Evolutionary conservation across 441 rosid genomes (phyloP).

Genomic region (Arabidopsis hybrid): DNA sequence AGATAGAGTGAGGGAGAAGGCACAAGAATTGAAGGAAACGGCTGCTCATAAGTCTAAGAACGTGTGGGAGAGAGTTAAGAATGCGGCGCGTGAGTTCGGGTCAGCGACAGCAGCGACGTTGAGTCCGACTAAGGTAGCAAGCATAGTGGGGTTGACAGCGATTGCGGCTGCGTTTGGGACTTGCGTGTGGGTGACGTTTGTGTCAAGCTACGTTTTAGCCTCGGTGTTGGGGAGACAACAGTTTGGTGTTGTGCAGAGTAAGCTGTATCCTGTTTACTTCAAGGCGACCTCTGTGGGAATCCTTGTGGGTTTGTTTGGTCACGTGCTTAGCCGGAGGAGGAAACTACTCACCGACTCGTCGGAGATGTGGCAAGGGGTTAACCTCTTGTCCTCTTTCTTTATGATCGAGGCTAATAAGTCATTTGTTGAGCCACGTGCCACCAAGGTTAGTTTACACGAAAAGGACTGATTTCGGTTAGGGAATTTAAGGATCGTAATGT

Average conservation of each 20-base stretch:
- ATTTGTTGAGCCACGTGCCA: slow-evolving; percentile 74
- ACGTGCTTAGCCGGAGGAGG: slow-evolving; percentile 49
- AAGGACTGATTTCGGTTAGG: not conserved
- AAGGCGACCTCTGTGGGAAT: slow-evolving; percentile 53
- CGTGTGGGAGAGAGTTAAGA: slow-evolving; percentile 36
- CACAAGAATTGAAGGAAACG: slow-evolving; percentile 21
- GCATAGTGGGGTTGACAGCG: slow-evolving; percentile 55
- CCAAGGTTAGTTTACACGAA: slow-evolving; percentile 55
- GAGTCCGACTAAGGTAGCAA: slow-evolving; percentile 37
- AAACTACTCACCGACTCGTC: slow-evolving; percentile 41
- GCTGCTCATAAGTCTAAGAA: slow-evolving; percentile 21
- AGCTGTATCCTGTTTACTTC: slow-evolving; percentile 79
- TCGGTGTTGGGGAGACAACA: slow-evolving; percentile 65
- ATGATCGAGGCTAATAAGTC: slow-evolving; percentile 61
- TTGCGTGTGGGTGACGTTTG: slow-evolving; percentile 78
- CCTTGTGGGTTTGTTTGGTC: slow-evolving; percentile 62
- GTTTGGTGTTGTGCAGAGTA: slow-evolving; percentile 85
- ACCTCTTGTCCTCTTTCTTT: slow-evolving; percentile 55
- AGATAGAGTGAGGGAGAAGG: slow-evolving; percentile 21
- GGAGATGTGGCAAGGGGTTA: slow-evolving; percentile 61
- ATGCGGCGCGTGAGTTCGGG: not conserved
- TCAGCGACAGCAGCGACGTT: not conserved
- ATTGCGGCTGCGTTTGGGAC: slow-evolving; percentile 68
- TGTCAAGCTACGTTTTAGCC: slow-evolving; percentile 68
- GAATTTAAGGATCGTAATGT: not conserved